Base-by-base conservation (phyloP, 2,329 filamentous ascomycete genomes). In the Claviceps pusilla region DNA sequence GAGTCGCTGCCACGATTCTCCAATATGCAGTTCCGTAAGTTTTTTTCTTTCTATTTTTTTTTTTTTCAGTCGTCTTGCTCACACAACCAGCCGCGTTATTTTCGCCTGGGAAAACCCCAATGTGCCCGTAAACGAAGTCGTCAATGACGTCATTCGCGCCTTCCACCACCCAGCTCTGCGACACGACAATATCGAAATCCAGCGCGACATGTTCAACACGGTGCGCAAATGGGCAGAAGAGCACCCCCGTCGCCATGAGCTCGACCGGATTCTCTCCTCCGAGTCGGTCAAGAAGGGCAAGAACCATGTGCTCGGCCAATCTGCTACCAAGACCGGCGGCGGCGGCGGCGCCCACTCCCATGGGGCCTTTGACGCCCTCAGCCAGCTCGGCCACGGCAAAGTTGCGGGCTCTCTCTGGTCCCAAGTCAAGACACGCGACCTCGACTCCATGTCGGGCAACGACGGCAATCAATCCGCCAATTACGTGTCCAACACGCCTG, bases 31-130 rank as follows among this genome's bases (percentile, higher is more conserved):
- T 89, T 1, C 91, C 91, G 75, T 82, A 71, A 71, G 77, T 73
- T 43, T 41, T 4, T 3, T 16, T 7, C n/a, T 12, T 7, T 24
- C n/a, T 24, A 4, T 4, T 16, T 33, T 28, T 31, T 37, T 37
- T 45, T 33, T 10, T 14, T 33, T 14, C 24, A 10, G 28, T n/a
- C 29, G 9, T 19, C 19, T 48, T 33, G 16, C 35, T 39, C 4
- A 33, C 33, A 12, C 4, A 19, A n/a, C 12, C 19, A 53, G 46
- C 28, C 86, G 91, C 41, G 73, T 97, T 50, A 76, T 98, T 24
- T 95, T 91, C 65, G 91, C 90, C 3, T 97, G 90, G 89, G 87
- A 97, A 59, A 87, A 97, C 65, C 80, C 86, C 3, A 82, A 84
- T 47, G 83, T 95, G 0, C 81, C 88, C 0, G 84, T 93, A 4